phyloP scores from a whole-genome alignment of 163 green algal genomes.

The Prototheca wickerhamii region DNA sequence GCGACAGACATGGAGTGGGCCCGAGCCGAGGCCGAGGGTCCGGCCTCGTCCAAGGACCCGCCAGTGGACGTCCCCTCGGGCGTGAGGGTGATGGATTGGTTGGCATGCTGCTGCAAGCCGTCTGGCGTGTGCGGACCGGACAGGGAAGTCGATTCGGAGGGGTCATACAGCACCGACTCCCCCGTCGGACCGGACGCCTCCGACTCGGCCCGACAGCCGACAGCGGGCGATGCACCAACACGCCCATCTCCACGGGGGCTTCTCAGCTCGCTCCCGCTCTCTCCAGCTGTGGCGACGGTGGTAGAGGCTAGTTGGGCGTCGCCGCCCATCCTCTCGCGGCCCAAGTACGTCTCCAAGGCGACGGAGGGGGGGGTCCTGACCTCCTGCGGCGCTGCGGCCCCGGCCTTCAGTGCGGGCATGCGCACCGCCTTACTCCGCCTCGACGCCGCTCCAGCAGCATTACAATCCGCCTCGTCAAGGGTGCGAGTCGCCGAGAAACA shows the following conservation, averaged over 20 bases:
- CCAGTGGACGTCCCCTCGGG: neutral
- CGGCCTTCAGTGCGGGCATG: neutral
- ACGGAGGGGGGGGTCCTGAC: neutral
- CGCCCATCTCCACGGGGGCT: too few relatives aligned
- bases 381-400: neutral
- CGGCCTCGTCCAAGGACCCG: neutral
- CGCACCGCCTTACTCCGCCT: neutral
- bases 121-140: neutral
- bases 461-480: neutral
- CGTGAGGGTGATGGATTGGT: neutral
- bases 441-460: neutral
- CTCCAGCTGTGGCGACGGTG: too few relatives aligned
- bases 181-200: neutral
- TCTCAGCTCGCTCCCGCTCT: too few relatives aligned
- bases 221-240: too few relatives aligned
- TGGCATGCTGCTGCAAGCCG: neutral
- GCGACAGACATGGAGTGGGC: neutral
- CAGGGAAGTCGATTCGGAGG: neutral
- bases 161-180: neutral
- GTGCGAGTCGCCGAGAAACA: neutral
- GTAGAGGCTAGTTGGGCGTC: neutral
- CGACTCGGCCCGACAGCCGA: too few relatives aligned
- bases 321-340: neutral
- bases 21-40: neutral
- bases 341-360: neutral